Percentiles rank a stretch among this genome's conserved stretches.
Conservation (phyloP, 1,139 yeast species). For the Schwanniomyces etchellsii region DNA sequence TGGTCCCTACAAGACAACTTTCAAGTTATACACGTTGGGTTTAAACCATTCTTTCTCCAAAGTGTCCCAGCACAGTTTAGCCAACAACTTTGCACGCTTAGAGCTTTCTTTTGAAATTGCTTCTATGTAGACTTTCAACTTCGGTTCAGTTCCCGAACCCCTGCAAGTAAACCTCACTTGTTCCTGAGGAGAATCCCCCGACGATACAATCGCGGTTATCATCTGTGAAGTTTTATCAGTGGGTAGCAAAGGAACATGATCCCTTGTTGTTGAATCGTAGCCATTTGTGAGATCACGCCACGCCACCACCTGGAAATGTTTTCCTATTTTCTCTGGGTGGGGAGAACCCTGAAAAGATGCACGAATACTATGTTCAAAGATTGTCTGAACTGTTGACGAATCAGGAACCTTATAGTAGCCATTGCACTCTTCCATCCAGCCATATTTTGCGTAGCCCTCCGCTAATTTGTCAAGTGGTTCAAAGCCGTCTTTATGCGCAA, state of each 20-base stretch:
- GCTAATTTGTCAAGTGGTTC: slow-evolving; percentile 47
- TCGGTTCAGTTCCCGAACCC: slow-evolving; percentile 97
- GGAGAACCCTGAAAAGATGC: slow-evolving; percentile 25
- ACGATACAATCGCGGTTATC: slow-evolving; percentile 59
- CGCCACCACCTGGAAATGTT: slow-evolving; percentile 40
- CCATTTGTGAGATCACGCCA: slow-evolving; percentile 89
- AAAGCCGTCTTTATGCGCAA: slow-evolving; percentile 17
- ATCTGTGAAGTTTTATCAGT: slow-evolving; percentile 71
- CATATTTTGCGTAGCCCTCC: slow-evolving; percentile 58
- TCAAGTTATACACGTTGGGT: slow-evolving; percentile 38
- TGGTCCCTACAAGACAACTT: slow-evolving; percentile 22
- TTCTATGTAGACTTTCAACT: slow-evolving; percentile 86
- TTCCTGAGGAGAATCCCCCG: slow-evolving; percentile 21
- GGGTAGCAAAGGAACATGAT: slow-evolving; percentile 60
- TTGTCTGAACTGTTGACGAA: slow-evolving; percentile 16
- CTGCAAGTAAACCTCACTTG: slow-evolving; percentile 74
- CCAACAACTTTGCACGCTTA: slow-evolving; percentile 42
- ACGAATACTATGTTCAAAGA: slow-evolving; percentile 31
- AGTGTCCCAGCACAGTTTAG: slow-evolving; percentile 63
- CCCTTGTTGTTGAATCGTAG: slow-evolving; percentile 62
- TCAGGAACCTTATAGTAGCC: slow-evolving; percentile 68
- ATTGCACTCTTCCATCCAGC: slow-evolving; percentile 78
- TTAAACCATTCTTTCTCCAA: slow-evolving; percentile 55
- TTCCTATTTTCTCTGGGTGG: slow-evolving; percentile 45
- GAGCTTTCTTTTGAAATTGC: slow-evolving; percentile 47